Base-by-base conservation (phyloP, 805 yeast species). In the Martiniozyma abietophila region DNA sequence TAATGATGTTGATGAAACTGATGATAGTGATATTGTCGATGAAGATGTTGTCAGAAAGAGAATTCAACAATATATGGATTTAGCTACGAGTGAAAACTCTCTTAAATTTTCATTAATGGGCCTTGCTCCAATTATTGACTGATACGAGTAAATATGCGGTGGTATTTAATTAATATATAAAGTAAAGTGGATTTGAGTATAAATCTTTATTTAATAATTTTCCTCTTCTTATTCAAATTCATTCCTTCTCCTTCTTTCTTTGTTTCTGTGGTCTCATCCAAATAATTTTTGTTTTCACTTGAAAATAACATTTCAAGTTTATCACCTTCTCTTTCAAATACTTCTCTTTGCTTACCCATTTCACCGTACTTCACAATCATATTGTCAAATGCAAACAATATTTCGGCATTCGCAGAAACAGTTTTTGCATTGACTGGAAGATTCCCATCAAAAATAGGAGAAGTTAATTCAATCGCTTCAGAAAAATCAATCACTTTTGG, bases 91-190 rank as follows among this genome's bases (percentile, higher is more conserved):
- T 14, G 61, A 57, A 18, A 73, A 76, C 47, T 69, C 69, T 40
- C 57, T 74, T 44, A 73, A 73, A 33, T 86, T 84, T 57, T 80
- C 92, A 8, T 61, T 86, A 51, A 71, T 86, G 62, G 95, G 94
- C 0, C 50, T 84, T 29, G 80, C 74, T 2, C 82, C 85, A 6
- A 53, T 67, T 1, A 54, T 64, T 38, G 71, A 67, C 38, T 65
- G 40, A 49, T 14, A 3, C 10, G 18, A 16, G n/a, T 8, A 8
- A 11, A 16, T 8, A 20, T 15, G n/a, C n/a, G n/a, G n/a, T n/a
- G n/a, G 11, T 8, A 27, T 33, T 16, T 30, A 18, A 29, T 22
- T n/a, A 25, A n/a, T 25, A 32, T 25, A 25, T 19, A 35, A 4
- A n/a, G 24, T 8, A 17, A 14, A 10, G 18, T 20, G 9, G 17